A percentile compares a stretch with the other conserved stretches of the same genome.
phyloP scores from a whole-genome alignment of 495 filamentous ascomycete genomes.

The Penicillium desertorum region DNA sequence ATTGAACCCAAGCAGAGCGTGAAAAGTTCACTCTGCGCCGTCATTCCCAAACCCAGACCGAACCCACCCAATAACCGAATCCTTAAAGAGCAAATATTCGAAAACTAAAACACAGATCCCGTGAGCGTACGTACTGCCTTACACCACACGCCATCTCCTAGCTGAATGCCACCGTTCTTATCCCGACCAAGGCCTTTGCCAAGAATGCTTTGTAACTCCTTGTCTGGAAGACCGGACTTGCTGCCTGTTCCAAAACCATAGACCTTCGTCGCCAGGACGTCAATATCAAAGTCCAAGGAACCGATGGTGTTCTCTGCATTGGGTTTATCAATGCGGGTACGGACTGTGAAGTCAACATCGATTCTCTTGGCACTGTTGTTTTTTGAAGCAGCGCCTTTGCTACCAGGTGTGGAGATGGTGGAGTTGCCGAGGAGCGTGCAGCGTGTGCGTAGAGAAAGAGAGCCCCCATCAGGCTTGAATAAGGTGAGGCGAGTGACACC shows the following conservation, averaged over 20 bases:
- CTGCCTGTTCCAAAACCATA: slow-evolving; percentile 43
- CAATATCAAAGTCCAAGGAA: slow-evolving; percentile 39
- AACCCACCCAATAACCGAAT: not conserved
- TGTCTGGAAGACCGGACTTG: slow-evolving; percentile 34
- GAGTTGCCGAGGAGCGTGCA: slow-evolving; percentile 41
- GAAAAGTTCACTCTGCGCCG: not conserved
- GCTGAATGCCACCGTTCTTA: slow-evolving; percentile 19
- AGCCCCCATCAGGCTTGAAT: slow-evolving; percentile 26
- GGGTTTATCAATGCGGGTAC: slow-evolving; percentile 25
- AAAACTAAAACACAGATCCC: slow-evolving; percentile 35
- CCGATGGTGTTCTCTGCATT: slow-evolving; percentile 25
- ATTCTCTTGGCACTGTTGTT: slow-evolving; percentile 27
- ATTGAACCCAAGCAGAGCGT: not conserved
- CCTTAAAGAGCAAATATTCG: slow-evolving; percentile 10
- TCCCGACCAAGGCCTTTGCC: slow-evolving; percentile 30
- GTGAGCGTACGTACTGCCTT: slow-evolving; percentile 42
- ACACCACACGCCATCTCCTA: slow-evolving; percentile 46
- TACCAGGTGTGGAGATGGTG: slow-evolving; percentile 15
- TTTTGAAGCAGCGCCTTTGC: slow-evolving; percentile 23
- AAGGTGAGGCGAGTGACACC: slow-evolving; percentile 46
- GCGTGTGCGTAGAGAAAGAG: slow-evolving; percentile 38
- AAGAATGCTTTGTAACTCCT: slow-evolving; percentile 42
- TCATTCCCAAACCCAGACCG: slow-evolving; percentile 6
- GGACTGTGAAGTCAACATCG: slow-evolving; percentile 47
- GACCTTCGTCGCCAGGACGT: slow-evolving; percentile 45